phyloP scores from a whole-genome alignment of 2,329 filamentous ascomycete genomes.

The Drechslerella coelobrocha region DNA sequence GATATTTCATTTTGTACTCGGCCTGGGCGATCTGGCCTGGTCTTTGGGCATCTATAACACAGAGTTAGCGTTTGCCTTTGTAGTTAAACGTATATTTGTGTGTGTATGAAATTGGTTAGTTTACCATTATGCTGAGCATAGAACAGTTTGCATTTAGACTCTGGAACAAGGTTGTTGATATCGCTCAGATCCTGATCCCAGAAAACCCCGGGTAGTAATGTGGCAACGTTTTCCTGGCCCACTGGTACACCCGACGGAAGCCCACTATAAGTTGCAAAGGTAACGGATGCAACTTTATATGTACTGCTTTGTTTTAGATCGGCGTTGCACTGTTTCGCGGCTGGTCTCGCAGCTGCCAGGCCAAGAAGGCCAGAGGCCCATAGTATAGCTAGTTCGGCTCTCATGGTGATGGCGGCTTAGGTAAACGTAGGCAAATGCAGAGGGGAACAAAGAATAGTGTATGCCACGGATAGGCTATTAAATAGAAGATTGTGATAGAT shows the following conservation, averaged over 20 bases:
- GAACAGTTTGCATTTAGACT: conserved; percentile 40
- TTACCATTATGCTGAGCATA: conserved; percentile 46
- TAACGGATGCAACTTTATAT: conserved; percentile 27
- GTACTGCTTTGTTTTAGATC: conserved; percentile 5
- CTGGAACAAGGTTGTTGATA: conserved; percentile 30
- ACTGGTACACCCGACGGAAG: conserved; percentile 17
- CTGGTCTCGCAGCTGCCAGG: conserved; percentile 21
- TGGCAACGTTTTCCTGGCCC: conserved; percentile 12
- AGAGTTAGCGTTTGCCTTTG: neutral
- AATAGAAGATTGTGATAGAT: neutral
- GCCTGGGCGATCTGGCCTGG: conserved; percentile 39
- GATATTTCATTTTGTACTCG: conserved; percentile 42
- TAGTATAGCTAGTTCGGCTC: neutral
- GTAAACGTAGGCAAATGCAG: neutral
- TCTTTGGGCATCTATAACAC: conserved; percentile 16
- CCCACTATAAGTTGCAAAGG: conserved; percentile 33
- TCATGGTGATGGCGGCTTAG: conserved; percentile 13
- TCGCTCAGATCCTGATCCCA: conserved; percentile 44
- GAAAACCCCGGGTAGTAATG: conserved; percentile 33
- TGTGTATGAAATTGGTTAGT: neutral
- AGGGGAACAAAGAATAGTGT: neutral
- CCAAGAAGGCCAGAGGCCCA: conserved; percentile 5
- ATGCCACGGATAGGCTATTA: conserved; percentile 1
- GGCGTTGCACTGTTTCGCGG: conserved; percentile 8
- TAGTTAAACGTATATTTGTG: neutral